Evolutionary conservation across 2,329 filamentous ascomycete genomes (phyloP).

Genomic region (Pseudogymnoascus sp.): DNA sequence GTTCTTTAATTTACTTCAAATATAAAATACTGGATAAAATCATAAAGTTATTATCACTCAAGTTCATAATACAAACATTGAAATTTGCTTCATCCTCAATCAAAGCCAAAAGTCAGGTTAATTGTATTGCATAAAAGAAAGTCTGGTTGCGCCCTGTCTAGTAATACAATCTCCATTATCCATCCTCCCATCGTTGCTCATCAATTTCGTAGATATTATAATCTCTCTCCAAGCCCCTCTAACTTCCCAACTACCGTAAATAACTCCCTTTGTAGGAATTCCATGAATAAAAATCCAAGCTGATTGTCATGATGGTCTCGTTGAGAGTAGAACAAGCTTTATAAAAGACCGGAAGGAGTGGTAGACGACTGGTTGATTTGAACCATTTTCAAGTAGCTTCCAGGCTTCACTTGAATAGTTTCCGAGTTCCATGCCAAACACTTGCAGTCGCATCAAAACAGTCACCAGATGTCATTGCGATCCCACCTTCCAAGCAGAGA

Average conservation of each 20-base stretch:
- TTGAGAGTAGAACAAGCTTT: background rate
- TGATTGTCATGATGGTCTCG: too few species aligned
- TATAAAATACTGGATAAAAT: background rate
- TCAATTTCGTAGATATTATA: background rate
- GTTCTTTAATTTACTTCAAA: background rate
- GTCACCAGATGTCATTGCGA: background rate
- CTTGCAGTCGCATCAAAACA: background rate
- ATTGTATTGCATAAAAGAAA: background rate
- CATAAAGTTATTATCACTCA: background rate
- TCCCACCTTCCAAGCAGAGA: background rate
- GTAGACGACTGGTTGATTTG: background rate
- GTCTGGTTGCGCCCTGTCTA: background rate
- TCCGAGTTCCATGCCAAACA: background rate
- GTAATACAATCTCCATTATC: background rate
- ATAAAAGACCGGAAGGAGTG: background rate
- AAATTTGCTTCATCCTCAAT: background rate
- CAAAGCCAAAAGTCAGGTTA: background rate
- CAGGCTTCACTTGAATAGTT: background rate
- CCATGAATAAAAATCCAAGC: background rate
- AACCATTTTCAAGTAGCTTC: background rate
- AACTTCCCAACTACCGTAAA: background rate
- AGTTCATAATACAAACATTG: background rate
- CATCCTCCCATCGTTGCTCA: background rate
- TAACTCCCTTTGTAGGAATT: background rate
- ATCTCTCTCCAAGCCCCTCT: background rate